phyloP scores from a whole-genome alignment of 2,329 filamentous ascomycete genomes.

The Myriosclerotinia duriaeana region DNA sequence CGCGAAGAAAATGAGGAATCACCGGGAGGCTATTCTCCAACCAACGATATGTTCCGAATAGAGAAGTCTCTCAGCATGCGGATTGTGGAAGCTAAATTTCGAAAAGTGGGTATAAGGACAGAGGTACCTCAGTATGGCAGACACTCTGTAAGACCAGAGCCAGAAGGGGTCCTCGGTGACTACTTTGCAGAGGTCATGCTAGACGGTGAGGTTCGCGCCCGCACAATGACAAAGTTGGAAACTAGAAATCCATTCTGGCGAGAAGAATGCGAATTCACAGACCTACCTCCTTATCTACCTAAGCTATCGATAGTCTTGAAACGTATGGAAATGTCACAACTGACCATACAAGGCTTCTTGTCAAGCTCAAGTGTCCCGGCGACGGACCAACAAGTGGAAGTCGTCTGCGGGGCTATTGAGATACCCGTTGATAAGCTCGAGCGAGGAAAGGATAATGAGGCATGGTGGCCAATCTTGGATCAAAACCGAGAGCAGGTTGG shows the following conservation, averaged over 20 bases:
- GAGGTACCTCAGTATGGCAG: constrained; percentile 35
- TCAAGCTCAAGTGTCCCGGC: constrained; percentile 37
- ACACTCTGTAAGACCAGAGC: constrained; percentile 38
- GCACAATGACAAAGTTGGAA: constrained; percentile 69
- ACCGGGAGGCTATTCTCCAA: constrained; percentile 22
- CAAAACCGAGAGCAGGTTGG: constrained; percentile 74
- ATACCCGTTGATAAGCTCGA: constrained; percentile 72
- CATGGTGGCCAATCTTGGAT: constrained; percentile 83
- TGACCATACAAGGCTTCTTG: constrained; percentile 34
- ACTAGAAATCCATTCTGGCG: constrained; percentile 76
- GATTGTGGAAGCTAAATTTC: constrained; percentile 61
- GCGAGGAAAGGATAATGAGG: constrained; percentile 73
- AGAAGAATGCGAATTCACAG: constrained; percentile 74
- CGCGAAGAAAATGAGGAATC: constrained; percentile 27
- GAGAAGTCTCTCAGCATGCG: constrained; percentile 60
- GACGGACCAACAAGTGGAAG: constrained; percentile 47
- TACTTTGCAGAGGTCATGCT: constrained; percentile 78
- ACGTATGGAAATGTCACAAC: constrained; percentile 49
- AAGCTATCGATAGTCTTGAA: constrained; percentile 72
- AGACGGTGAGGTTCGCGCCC: constrained; percentile 74
- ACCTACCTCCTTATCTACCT: constrained; percentile 68
- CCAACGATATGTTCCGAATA: constrained; percentile 57
- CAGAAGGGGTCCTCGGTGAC: constrained; percentile 58
- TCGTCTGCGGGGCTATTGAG: constrained; percentile 71
- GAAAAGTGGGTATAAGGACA: constrained; percentile 35